Conservation (phyloP, 2,329 filamentous ascomycete genomes). For the Pochonia chlamydosporia region DNA sequence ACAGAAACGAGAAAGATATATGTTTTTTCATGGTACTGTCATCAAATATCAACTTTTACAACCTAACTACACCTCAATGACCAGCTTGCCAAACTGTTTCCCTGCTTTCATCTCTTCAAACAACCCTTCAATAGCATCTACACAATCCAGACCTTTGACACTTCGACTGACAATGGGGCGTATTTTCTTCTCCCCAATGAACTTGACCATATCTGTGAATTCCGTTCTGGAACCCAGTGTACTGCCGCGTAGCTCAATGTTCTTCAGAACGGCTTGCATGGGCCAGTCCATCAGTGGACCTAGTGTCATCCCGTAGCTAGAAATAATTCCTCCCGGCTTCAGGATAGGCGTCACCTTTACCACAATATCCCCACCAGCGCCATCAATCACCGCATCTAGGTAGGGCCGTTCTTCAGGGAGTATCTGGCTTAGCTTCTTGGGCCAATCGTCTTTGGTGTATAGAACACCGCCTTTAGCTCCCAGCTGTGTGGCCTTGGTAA, state of each 20-base stretch:
- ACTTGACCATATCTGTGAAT: conserved; percentile 84
- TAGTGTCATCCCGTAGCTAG: conserved; percentile 87
- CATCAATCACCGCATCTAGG: conserved; percentile 82
- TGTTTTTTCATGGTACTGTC: too few species aligned
- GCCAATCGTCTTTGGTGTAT: conserved; percentile 77
- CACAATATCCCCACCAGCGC: conserved; percentile 83
- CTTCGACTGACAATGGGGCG: conserved; percentile 71
- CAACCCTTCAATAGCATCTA: conserved; percentile 72
- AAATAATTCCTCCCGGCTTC: conserved; percentile 78
- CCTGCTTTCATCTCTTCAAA: conserved; percentile 87
- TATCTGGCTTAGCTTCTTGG: conserved; percentile 61
- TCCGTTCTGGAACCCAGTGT: conserved; percentile 91
- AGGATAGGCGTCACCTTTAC: conserved; percentile 61
- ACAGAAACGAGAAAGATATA: too few species aligned
- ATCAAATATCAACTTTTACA: not conserved
- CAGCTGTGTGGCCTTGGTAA: conserved; percentile 62
- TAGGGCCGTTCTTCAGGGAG: conserved; percentile 62
- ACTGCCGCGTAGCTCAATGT: conserved; percentile 77
- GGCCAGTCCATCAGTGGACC: conserved; percentile 78
- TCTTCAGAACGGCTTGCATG: conserved; percentile 79
- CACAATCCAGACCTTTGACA: conserved; percentile 65
- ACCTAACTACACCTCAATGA: conserved; percentile 57
- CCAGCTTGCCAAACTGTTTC: conserved; percentile 87
- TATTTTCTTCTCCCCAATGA: conserved; percentile 69
- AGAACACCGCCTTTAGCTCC: conserved; percentile 78